phyloP scores from a whole-genome alignment of 208 protist genomes.

The Wallacemonas sp. region DNA sequence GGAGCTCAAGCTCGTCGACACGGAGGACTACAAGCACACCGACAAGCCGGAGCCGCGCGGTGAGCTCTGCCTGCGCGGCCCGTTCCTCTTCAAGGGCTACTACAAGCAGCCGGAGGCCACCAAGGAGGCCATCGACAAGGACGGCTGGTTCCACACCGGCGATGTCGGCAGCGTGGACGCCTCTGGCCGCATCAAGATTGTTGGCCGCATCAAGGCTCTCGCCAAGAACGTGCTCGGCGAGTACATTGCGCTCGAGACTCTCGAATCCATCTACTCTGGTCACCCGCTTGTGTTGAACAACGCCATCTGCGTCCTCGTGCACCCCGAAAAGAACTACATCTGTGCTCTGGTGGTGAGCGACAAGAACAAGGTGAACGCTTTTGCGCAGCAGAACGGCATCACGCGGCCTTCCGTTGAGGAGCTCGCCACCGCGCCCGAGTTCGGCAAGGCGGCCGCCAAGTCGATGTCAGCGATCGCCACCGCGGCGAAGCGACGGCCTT shows the following conservation, averaged over 20 bases:
- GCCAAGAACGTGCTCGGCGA: constrained; percentile 92
- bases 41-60: constrained; percentile 57
- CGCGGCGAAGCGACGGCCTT: constrained; percentile 29
- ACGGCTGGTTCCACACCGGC: constrained; percentile 91
- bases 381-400: constrained; percentile 52
- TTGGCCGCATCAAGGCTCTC: constrained; percentile 92
- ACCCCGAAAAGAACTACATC: constrained; percentile 81
- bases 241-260: constrained; percentile 89
- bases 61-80: constrained; percentile 84
- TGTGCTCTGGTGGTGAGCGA: constrained; percentile 58
- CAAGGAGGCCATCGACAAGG: constrained; percentile 69
- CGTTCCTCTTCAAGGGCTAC: constrained; percentile 90
- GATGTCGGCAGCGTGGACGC: constrained; percentile 69
- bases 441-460: constrained; percentile 20
- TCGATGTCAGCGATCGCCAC: neutral
- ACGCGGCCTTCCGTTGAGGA: neutral
- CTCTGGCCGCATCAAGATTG: constrained; percentile 62
- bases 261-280: constrained; percentile 75
- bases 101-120: constrained; percentile 90
- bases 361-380: constrained; percentile 36
- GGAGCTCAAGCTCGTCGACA: constrained; percentile 88
- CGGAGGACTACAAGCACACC: constrained; percentile 55
- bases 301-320: constrained; percentile 73
- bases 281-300: constrained; percentile 70
- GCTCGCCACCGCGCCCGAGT: neutral